Conservation (phyloP, 2,329 filamentous ascomycete genomes). For the Epichloe sibirici region DNA sequence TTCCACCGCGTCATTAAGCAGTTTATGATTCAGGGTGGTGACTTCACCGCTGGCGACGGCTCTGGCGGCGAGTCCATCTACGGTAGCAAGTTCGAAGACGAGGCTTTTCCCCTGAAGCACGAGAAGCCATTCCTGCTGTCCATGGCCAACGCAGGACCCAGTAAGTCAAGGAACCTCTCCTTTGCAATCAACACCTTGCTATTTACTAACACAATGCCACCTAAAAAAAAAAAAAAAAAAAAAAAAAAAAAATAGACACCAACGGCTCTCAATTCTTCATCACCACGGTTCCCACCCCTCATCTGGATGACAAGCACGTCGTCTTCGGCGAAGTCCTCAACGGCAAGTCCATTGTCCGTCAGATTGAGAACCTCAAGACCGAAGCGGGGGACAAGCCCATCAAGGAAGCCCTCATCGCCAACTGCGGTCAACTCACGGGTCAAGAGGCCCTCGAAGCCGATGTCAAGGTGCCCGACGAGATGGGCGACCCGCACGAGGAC, state of each 20-base stretch:
- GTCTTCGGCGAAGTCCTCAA: slow-evolving; percentile 91
- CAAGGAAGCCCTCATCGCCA: slow-evolving; percentile 59
- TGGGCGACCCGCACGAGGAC: slow-evolving; percentile 88
- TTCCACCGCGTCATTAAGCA: slow-evolving; percentile 98
- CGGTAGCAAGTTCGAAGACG: slow-evolving; percentile 91
- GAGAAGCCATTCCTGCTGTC: slow-evolving; percentile 86
- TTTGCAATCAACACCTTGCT: no score
- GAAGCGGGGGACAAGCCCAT: slow-evolving; percentile 65
- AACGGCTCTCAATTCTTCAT: slow-evolving; percentile 99
- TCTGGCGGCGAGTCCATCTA: slow-evolving; percentile 97
- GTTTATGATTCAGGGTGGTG: slow-evolving; percentile 93
- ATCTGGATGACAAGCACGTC: slow-evolving; percentile 92
- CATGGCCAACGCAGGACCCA: slow-evolving; percentile 95
- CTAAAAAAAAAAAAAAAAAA: neutral
- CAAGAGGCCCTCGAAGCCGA: slow-evolving; percentile 55
- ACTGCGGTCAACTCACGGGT: slow-evolving; percentile 77
- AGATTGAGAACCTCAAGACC: slow-evolving; percentile 76
- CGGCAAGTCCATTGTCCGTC: slow-evolving; percentile 81
- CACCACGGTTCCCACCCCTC: slow-evolving; percentile 82
- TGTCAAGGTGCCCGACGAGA: slow-evolving; percentile 60
- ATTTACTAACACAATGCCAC: slow-evolving; percentile 3
- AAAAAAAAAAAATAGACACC: slow-evolving; percentile 44
- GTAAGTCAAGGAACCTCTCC: slow-evolving; percentile 32
- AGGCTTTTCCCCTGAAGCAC: slow-evolving; percentile 89
- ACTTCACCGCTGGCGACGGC: slow-evolving; percentile 90